Evolutionary conservation across 2,329 filamentous ascomycete genomes (phyloP), one percentile per base, ranked within the genome.

Genomic region (Verticillium zaregamsianum): DNA sequence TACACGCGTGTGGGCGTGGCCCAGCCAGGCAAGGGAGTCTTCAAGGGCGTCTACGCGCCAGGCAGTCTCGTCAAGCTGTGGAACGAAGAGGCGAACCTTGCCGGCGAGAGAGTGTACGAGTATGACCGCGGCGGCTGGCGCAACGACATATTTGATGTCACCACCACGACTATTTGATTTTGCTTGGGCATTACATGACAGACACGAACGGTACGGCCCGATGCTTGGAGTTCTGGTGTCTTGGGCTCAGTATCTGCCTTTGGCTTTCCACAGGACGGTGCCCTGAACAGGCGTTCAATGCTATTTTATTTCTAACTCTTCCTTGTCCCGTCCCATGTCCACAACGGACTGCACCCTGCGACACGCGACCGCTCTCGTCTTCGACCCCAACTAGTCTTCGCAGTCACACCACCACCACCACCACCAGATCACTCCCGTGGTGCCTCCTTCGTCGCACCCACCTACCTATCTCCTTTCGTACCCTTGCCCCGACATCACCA

Each of bases 51-150:
- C 2, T 97, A 97, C 76, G 89, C 94, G 1, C 94, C 94, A 0
- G 93, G 92, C 0, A 97, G 93, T 73, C 79, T 97, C 31, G 90
- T 95, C 59, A 93, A 91, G 76, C 75, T 96, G n/a, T 97, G 92
- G 92, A 86, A 94, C 66, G 89, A 93, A 66, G 90, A 96, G 76
- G 92, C 86, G 0, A 76, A 80, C 25, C 80, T 82, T 64, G 92
- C 91, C 0, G 82, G 82, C 23, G 90, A 96, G 74, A 82, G 87
- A 49, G 86, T 96, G 40, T 87, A 93, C 66, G 90, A 94, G 66
- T 88, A 87, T 70, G 85, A 88, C 61, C 79, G 79, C 56, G 87
- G 83, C 17, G 90, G 90, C 0, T 97, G 93, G 93, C 84, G 90
- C 67, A 97, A 96, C 73, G 87, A 87, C 55, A 88, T 96, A n/a